Evolutionary conservation across 441 rosid species (phyloP).

Genomic region (Populus hybrid): DNA sequence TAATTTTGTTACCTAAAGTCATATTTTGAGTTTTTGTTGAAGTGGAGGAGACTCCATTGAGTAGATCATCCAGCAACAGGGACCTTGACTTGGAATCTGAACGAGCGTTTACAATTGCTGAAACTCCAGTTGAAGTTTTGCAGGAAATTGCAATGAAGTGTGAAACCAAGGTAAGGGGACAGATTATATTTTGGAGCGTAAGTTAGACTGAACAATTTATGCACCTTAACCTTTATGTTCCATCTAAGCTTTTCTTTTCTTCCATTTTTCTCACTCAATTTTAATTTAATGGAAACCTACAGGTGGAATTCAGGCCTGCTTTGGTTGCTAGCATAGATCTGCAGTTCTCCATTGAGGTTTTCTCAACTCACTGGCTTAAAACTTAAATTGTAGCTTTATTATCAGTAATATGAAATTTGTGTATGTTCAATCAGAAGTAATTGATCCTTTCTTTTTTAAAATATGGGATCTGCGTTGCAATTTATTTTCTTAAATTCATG

Average conservation of each 20-base stretch:
- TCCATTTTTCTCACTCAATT: not conserved
- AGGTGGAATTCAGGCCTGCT: conserved; percentile 78
- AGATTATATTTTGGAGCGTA: conserved; percentile 5
- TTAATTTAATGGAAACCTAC: conserved; percentile 18
- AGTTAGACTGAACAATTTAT: conserved; percentile 6
- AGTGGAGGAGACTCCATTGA: conserved; percentile 61
- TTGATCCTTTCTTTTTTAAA: not conserved
- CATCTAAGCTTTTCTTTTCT: conserved; percentile 3
- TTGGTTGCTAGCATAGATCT: conserved; percentile 68
- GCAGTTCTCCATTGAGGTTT: conserved; percentile 84
- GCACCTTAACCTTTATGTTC: not conserved
- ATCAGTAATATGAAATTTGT: not conserved
- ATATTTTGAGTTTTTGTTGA: conserved; percentile 21
- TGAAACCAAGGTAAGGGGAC: conserved; percentile 69
- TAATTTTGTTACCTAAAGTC: conserved; percentile 12
- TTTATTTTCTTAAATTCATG: not conserved
- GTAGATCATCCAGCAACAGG: conserved; percentile 56
- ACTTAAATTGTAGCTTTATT: not conserved
- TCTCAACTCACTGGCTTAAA: conserved; percentile 20
- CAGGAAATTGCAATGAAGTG: conserved; percentile 79
- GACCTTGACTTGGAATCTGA: conserved; percentile 65
- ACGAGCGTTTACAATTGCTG: conserved; percentile 49
- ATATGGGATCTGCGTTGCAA: not conserved
- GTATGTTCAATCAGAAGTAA: not conserved
- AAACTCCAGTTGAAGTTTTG: conserved; percentile 57